A percentile compares a stretch with the other conserved stretches of the same genome.
These are phyloP conservation scores for Sarcodon sp. DNA, from an alignment of 768 basidiomycete species.

Conservation along the genomic window DNA sequence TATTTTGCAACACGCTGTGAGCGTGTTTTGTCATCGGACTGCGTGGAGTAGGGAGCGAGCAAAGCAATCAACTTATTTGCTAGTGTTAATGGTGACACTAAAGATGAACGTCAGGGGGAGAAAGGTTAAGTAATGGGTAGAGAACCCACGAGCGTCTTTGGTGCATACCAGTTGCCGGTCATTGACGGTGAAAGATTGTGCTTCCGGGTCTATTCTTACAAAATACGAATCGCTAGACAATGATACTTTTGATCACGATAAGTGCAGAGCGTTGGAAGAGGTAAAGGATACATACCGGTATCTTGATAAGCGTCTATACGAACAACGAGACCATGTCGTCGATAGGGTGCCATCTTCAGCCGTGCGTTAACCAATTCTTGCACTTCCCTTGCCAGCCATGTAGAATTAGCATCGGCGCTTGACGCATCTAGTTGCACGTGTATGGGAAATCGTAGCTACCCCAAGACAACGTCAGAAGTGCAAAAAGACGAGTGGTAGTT, in stretches of 20 bases:
- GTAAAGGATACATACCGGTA: no score
- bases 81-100: slow-evolving; percentile 2
- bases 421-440: slow-evolving; percentile 8
- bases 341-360: not conserved
- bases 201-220: no score
- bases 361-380: not conserved
- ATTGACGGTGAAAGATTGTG: no score
- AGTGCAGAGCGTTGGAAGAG: no score
- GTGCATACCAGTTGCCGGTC: no score
- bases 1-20: slow-evolving; percentile 56
- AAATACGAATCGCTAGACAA: no score
- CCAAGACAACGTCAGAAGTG: not conserved
- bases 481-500: not conserved
- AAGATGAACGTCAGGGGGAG: slow-evolving; percentile 1
- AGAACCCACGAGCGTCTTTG: no score
- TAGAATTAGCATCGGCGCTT: not conserved
- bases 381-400: not conserved
- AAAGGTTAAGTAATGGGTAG: not conserved
- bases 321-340: no score
- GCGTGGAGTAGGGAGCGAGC: slow-evolving; percentile 24
- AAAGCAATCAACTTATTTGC: slow-evolving; percentile 25
- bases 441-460: slow-evolving; percentile 18
- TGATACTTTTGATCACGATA: no score
- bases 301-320: no score
- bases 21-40: slow-evolving; percentile 23